Conservation (phyloP, 345 rosid genomes). For the Camelina neglecta region DNA sequence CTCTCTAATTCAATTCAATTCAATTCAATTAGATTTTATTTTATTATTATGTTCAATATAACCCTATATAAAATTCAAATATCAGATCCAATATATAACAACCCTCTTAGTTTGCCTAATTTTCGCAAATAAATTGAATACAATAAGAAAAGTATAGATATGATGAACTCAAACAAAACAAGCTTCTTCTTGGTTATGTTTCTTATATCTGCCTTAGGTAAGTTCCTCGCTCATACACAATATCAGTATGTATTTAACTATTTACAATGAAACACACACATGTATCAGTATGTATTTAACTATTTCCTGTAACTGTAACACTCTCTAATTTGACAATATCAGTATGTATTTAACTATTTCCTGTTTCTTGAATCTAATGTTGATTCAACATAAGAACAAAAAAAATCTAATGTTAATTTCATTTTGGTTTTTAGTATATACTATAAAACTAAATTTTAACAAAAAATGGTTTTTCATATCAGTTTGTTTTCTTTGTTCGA, state of each 20-base stretch:
- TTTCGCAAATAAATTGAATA: not conserved
- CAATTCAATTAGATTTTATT: no score
- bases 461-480: not conserved
- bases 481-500: not conserved
- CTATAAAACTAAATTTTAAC: no score
- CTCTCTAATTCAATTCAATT: no score
- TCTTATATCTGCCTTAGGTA: slow-evolving; percentile 2
- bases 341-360: no score
- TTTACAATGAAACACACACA: not conserved
- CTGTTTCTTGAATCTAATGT: not conserved
- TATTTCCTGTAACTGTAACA: no score
- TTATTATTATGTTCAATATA: no score
- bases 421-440: not conserved
- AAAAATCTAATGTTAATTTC: not conserved
- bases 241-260: not conserved
- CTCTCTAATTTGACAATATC: no score
- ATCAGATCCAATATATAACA: no score
- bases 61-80: no score
- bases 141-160: not conserved
- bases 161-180: slow-evolving; percentile 9
- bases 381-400: not conserved
- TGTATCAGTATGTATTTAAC: no score
- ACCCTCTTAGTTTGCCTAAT: no score
- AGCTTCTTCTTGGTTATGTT: not conserved
- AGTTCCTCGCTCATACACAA: not conserved